Percentiles rank a stretch among this genome's conserved stretches.
Conservation (phyloP, 805 yeast species). For the Nakazawaea sp. region DNA sequence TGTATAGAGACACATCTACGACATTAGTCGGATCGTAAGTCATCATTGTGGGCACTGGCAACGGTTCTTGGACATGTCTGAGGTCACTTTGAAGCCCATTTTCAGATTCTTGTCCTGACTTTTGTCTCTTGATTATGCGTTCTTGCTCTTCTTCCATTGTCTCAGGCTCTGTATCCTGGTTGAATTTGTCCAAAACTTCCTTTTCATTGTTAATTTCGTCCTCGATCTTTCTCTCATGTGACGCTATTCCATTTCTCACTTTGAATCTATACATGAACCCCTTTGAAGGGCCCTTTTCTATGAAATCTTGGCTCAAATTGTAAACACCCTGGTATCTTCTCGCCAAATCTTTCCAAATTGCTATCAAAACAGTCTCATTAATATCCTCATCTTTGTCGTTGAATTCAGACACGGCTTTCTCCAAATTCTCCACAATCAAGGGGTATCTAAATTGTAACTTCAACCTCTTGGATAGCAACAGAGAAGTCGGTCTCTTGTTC, state of each 20-base stretch:
- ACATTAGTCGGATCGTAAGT: background rate
- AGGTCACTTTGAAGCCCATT: too few species aligned
- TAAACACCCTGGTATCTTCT: conserved; percentile 1
- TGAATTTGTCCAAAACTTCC: background rate
- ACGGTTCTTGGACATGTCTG: too few species aligned
- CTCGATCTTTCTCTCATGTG: conserved; percentile 1
- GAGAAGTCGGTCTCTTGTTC: background rate
- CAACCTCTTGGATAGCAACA: conserved; percentile 4
- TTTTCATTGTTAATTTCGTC: conserved; percentile 2
- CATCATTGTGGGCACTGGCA: too few species aligned
- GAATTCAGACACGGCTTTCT: background rate
- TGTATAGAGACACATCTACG: background rate
- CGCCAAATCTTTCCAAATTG: conserved; percentile 3
- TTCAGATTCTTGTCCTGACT: too few species aligned
- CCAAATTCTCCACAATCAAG: conserved; percentile 8
- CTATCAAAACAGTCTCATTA: conserved; percentile 3
- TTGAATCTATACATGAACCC: conserved; percentile 10
- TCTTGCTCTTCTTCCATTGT: too few species aligned
- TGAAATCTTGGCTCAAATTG: conserved; percentile 2
- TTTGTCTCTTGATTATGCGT: too few species aligned
- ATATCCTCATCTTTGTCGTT: background rate
- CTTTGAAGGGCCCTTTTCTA: conserved; percentile 7
- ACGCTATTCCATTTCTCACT: conserved; percentile 5
- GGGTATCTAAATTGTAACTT: conserved; percentile 6
- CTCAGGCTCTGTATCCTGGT: too few species aligned